Percentiles rank a stretch among this genome's conserved stretches.
Evolutionary conservation across 2,329 filamentous ascomycete species (phyloP).

Genomic region (Oidium heveae): DNA sequence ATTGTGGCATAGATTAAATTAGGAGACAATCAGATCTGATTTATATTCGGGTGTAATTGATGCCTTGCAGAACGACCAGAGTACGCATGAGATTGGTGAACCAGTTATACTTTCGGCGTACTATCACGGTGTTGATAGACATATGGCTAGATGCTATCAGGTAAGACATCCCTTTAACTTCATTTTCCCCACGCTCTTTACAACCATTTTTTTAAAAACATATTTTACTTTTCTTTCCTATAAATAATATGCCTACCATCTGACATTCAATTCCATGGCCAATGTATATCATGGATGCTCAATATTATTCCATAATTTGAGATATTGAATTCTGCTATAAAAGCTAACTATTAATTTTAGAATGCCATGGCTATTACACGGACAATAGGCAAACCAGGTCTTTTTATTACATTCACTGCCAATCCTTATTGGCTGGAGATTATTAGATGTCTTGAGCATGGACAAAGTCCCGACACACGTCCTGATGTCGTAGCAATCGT

Average conservation of each 20-base stretch:
- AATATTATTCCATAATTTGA: not conserved
- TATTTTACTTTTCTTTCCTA: not conserved
- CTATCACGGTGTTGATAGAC: not conserved
- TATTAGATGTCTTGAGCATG: not conserved
- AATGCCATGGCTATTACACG: not conserved
- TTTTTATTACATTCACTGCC: not conserved
- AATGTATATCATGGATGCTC: not conserved
- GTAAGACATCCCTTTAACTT: no score
- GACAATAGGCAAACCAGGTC: not conserved
- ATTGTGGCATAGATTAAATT: not conserved
- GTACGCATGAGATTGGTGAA: not conserved
- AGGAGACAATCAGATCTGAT: not conserved
- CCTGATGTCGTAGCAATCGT: not conserved
- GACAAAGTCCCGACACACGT: not conserved
- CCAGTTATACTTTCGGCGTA: not conserved
- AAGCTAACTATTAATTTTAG: not conserved
- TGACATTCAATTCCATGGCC: not conserved
- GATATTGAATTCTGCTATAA: not conserved
- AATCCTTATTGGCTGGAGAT: not conserved
- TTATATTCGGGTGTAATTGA: not conserved
- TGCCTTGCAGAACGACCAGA: no score
- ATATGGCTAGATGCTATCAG: not conserved
- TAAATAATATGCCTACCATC: not conserved
- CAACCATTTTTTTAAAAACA: no score
- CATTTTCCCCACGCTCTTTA: no score